Evolutionary conservation across 2,329 filamentous ascomycete genomes (phyloP).

Genomic region (Diaporthe amygdali): DNA sequence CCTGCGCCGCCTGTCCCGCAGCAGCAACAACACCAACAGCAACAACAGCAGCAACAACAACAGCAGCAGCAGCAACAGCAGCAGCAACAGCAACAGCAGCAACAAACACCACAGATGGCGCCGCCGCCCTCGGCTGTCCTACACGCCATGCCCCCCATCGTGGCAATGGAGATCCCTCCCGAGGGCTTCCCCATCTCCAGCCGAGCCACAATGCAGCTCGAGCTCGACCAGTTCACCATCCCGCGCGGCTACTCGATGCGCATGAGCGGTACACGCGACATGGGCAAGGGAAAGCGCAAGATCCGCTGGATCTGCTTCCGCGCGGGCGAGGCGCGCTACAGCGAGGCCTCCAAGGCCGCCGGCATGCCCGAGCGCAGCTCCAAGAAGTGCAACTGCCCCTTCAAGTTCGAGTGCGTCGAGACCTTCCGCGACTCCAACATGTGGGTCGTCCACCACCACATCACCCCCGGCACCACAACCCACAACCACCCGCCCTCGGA

Average conservation of each 20-base stretch:
- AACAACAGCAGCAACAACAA: not conserved
- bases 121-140: slow-evolving; percentile 11
- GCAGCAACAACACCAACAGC: slow-evolving; percentile 11
- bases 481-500: slow-evolving; percentile 43
- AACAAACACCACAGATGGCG: slow-evolving; percentile 14
- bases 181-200: slow-evolving; percentile 39
- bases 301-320: slow-evolving; percentile 45
- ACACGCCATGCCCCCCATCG: slow-evolving; percentile 14
- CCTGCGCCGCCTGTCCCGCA: slow-evolving; percentile 17
- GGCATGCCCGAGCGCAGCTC: slow-evolving; percentile 40
- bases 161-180: slow-evolving; percentile 37
- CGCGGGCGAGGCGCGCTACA: slow-evolving; percentile 41
- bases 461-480: slow-evolving; percentile 33
- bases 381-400: slow-evolving; percentile 43
- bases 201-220: slow-evolving; percentile 40
- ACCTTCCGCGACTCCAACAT: slow-evolving; percentile 38
- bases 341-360: slow-evolving; percentile 32
- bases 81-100: slow-evolving; percentile 15
- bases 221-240: slow-evolving; percentile 42
- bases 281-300: slow-evolving; percentile 39
- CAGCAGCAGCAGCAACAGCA: slow-evolving; percentile 19
- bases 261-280: slow-evolving; percentile 42
- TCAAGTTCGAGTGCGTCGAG: slow-evolving; percentile 43
- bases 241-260: slow-evolving; percentile 44
- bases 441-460: slow-evolving; percentile 42